These are phyloP conservation scores for Porphyrellus cyaneotinctus DNA, from an alignment of 768 basidiomycete species.

Conservation along the genomic window DNA sequence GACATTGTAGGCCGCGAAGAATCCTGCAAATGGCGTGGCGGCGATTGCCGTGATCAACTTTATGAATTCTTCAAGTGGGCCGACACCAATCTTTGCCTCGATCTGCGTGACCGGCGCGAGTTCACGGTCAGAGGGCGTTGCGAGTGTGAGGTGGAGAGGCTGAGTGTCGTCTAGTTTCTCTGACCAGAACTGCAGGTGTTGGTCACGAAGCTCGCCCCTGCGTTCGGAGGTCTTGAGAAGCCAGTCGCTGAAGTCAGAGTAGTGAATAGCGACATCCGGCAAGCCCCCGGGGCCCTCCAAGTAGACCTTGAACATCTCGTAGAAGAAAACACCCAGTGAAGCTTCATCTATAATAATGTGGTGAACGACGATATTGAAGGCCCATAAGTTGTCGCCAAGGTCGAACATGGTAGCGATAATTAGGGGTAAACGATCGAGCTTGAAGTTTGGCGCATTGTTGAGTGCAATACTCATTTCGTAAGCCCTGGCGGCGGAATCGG, in stretches of 20 bases:
- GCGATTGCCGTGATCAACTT: slow-evolving; percentile 14
- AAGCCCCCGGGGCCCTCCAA: slow-evolving; percentile 25
- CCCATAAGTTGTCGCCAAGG: slow-evolving; percentile 19
- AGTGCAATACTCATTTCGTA: slow-evolving; percentile 29
- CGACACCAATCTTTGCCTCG: slow-evolving; percentile 20
- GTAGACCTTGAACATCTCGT: slow-evolving; percentile 28
- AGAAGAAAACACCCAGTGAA: slow-evolving; percentile 29
- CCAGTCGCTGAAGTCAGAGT: slow-evolving; percentile 24
- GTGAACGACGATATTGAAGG: slow-evolving; percentile 29
- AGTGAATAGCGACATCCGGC: slow-evolving; percentile 21
- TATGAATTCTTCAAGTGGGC: slow-evolving; percentile 17
- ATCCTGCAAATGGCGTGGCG: slow-evolving; percentile 28
- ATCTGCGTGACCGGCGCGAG: slow-evolving; percentile 30
- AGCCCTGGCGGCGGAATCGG: slow-evolving; percentile 23
- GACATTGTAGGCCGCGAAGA: slow-evolving; percentile 32
- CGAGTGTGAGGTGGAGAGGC: slow-evolving; percentile 22
- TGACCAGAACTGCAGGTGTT: slow-evolving; percentile 26
- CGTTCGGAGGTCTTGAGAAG: slow-evolving; percentile 27
- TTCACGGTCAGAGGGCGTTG: slow-evolving; percentile 24
- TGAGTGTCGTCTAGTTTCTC: slow-evolving; percentile 15
- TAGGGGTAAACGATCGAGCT: slow-evolving; percentile 24
- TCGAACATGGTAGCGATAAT: slow-evolving; percentile 27
- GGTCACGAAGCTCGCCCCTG: slow-evolving; percentile 23
- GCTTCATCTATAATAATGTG: slow-evolving; percentile 31
- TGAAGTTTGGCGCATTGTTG: slow-evolving; percentile 24